These are phyloP conservation scores for Trichopus zeylanicus DNA, from an alignment of 116 monocot species.

Conservation along the genomic window DNA sequence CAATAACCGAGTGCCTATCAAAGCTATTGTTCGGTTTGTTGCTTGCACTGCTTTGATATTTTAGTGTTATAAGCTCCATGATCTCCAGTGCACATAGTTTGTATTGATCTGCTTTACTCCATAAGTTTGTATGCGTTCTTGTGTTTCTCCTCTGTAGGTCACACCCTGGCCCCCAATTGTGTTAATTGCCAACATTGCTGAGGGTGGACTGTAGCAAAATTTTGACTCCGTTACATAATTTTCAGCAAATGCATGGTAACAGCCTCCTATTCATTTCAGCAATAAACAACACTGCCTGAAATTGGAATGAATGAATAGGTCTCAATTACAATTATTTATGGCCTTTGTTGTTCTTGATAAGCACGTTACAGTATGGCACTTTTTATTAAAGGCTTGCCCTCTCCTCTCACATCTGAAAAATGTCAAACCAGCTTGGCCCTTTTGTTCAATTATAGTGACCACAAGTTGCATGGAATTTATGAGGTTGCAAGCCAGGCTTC, in stretches of 20 bases:
- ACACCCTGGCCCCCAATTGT: too few relatives aligned
- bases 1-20: constrained; percentile 29
- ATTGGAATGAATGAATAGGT: too few relatives aligned
- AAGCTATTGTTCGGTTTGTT: constrained; percentile 31
- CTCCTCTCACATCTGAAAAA: constrained; percentile 30
- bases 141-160: too few relatives aligned
- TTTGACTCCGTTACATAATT: neutral
- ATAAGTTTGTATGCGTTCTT: neutral
- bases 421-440: constrained; percentile 27
- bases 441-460: constrained; percentile 44
- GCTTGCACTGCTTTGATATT: neutral
- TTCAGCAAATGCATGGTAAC: too few relatives aligned
- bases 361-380: neutral
- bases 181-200: too few relatives aligned
- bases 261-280: too few relatives aligned
- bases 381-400: constrained; percentile 37
- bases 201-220: too few relatives aligned
- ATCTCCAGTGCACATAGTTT: neutral
- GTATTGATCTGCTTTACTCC: too few relatives aligned
- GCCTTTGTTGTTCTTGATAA: neutral
- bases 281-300: too few relatives aligned
- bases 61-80: neutral
- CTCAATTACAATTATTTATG: neutral
- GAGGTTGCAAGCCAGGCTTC: constrained; percentile 38
- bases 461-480: constrained; percentile 37